phyloP scores from a whole-genome alignment of 257 asterid species.

The Osmanthus fragrans region DNA sequence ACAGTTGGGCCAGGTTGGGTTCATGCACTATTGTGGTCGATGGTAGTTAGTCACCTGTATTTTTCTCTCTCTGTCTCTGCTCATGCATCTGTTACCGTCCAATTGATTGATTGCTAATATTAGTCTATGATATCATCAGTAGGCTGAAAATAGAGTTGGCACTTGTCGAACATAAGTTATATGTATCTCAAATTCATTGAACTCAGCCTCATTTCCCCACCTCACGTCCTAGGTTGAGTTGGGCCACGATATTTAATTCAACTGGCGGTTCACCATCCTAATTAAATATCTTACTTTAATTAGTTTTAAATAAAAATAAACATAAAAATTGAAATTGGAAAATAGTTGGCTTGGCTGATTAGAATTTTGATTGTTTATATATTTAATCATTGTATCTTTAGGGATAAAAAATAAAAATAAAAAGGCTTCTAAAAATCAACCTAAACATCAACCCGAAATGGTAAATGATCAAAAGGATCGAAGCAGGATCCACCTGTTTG shows the following conservation, averaged over 20 bases:
- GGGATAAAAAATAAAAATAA: too few species aligned
- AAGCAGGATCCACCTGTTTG: too few species aligned
- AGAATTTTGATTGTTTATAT: too few species aligned
- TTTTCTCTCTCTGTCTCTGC: background rate
- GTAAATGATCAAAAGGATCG: too few species aligned
- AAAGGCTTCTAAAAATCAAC: too few species aligned
- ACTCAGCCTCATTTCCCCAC: background rate
- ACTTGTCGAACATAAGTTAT: background rate
- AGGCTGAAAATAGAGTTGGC: background rate
- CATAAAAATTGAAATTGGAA: too few species aligned
- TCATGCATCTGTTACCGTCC: background rate
- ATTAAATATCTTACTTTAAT: background rate
- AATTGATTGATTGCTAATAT: background rate
- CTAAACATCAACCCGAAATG: too few species aligned
- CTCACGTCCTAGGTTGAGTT: background rate
- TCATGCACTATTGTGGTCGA: slow-evolving; percentile 23
- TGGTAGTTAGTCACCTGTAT: background rate
- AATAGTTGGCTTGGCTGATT: background rate
- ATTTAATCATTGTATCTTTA: background rate
- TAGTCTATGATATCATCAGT: background rate
- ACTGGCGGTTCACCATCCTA: background rate
- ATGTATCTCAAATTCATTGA: background rate
- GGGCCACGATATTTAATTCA: background rate
- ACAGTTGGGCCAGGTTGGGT: slow-evolving; percentile 12
- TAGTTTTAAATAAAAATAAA: background rate